These are phyloP conservation scores for Lolium perenne DNA, from an alignment of 176 grass and related monocot species.

Conservation along the genomic window DNA sequence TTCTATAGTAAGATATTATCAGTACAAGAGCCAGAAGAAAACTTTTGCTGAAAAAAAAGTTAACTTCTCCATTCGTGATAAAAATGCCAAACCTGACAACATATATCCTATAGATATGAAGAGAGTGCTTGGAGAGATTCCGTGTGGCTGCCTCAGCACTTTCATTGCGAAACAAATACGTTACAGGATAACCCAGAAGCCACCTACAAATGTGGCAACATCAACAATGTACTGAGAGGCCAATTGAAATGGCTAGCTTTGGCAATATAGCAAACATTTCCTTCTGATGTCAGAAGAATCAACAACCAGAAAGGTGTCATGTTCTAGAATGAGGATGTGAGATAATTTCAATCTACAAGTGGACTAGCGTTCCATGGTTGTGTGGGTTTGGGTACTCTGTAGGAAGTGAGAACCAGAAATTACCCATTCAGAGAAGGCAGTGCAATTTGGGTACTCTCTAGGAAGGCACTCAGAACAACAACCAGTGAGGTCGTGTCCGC, in stretches of 20 bases:
- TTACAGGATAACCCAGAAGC: slow-evolving; percentile 91
- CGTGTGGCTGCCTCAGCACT: slow-evolving; percentile 47
- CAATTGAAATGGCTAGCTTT: slow-evolving; percentile 24
- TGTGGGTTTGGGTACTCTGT: not conserved
- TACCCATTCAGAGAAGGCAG: slow-evolving; percentile 91
- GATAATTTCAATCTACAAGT: not conserved
- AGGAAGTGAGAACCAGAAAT: slow-evolving; percentile 24
- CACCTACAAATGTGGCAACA: slow-evolving; percentile 56
- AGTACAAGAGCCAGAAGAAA: slow-evolving; percentile 10
- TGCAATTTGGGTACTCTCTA: slow-evolving; percentile 53
- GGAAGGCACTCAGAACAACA: slow-evolving; percentile 62
- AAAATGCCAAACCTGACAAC: slow-evolving; percentile 56
- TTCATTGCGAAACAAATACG: slow-evolving; percentile 71
- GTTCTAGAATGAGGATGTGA: not conserved
- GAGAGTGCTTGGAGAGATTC: slow-evolving; percentile 67
- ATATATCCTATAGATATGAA: slow-evolving; percentile 82
- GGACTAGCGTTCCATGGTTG: not conserved
- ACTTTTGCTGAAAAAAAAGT: not conserved
- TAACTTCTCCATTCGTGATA: not conserved
- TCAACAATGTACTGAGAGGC: not conserved
- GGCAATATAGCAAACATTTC: slow-evolving; percentile 19
- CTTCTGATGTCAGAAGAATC: not conserved
- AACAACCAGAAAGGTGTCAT: not conserved
- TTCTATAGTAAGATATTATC: slow-evolving; percentile 35
- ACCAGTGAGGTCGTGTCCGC: slow-evolving; percentile 18